Base-by-base conservation (phyloP, 2,329 filamentous ascomycete genomes). In the Calonectria pseudoreteaudii region DNA sequence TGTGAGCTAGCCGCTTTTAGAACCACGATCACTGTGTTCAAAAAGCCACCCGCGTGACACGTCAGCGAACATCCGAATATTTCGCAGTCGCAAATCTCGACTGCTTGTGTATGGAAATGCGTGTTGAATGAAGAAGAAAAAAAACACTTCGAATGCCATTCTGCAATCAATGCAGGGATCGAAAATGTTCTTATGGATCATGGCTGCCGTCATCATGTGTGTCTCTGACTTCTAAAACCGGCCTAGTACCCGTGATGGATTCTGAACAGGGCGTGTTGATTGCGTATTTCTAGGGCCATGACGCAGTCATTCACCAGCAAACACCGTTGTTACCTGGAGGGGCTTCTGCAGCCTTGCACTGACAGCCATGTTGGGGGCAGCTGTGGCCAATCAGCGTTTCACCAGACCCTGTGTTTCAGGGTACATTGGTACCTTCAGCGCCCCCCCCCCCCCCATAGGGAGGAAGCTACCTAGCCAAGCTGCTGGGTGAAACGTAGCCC, bases 271-370 rank as follows among this genome's bases (percentile, higher is more conserved):
- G 49, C 30, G 71, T 73, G 71, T 44, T 60, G 58, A 70, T 69
- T 69, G 60, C 66, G 70, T 67, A 58, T 58, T 34, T 60, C 50
- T 9, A 44, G 10, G 10, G 34, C 65, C 67, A 74, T 74, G 73
- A 72, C 70, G 73, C 70, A 73, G 71, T 66, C 44, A 60, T 34
- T 26, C 49, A 52, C 36, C 56, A 66, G 50, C 66, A 50, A 62
- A 41, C 30, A 53, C 67, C 66, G 72, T 64, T 66, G 72, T 68
- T 68, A 38, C 70, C 30, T 74, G 73, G 78, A 79, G 77, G 77
- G 79, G 78, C 70, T 74, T 53, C 71, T 75, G 78, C 62, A 81
- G 79, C 79, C 79, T 80, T 74, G 77, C 76, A 78, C 81, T 78
- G 76, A 70, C 68, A 65, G 47, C 74, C 74, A 68, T 74, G 72